Evolutionary conservation across 2,329 filamentous ascomycete species (phyloP), one percentile per base, ranked within the genome.

Genomic region (Pseudogymnoascus sp.): DNA sequence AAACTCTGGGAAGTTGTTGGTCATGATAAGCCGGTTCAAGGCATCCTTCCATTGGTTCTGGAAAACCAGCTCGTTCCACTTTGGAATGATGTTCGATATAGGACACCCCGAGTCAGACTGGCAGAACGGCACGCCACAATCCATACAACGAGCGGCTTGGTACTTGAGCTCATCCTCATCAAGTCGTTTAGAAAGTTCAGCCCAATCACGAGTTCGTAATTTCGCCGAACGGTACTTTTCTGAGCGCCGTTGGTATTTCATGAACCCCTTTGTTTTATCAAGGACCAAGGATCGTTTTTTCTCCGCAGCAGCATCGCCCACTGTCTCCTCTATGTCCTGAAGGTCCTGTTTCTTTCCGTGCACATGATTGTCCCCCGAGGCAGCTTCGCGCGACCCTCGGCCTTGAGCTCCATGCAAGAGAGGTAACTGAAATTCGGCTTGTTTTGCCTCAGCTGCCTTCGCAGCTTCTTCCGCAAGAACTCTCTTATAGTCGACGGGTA

Each of bases 1-100:
- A 76, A 97, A 97, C 75, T 98, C 93, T 3, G 93, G 93, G 83
- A 98, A 97, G 79, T 97, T 97, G 81, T 98, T 97, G 68, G 93
- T 97, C 89, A 96, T 93, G 62, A 97, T 81, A 10, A 98, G 83
- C 65, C 91, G 86, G 77, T 96, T 93, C 3, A 97, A 85, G 24
- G 93, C 93, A 76, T 97, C 93, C 69, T 87, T 85, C 93, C 93
- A 98, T 66, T 96, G 88, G 59, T 85, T 83, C 64, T 86, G 80
- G 72, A 86, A 87, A 0, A 96, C 85, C 7, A 96, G 67, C 65
- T 96, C 92, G 63, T 96, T 96, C 91, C 91, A 96, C 70, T 97
- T 97, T 63, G 93, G 93, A 71, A 98, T 98, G 73, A 98, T 96
- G 79, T 98, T 98, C 69, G 88, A 92, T 75, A 97, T 97, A 1